Evolutionary conservation across 352 stramenopile species (phyloP).

Genomic region (Stramenopiles sp.): DNA sequence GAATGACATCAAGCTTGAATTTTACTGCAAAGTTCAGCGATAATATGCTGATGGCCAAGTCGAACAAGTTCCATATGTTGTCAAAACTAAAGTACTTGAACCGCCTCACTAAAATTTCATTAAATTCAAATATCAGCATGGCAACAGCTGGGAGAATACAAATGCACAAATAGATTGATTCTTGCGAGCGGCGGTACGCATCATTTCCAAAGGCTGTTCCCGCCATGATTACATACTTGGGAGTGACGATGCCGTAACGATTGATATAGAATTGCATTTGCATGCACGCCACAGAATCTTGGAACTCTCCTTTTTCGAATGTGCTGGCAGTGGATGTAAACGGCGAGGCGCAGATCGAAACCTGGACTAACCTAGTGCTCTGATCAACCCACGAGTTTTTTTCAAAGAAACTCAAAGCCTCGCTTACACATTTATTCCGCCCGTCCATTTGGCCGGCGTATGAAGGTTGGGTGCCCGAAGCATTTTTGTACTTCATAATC

Average conservation of each 20-base stretch:
- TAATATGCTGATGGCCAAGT: neutral
- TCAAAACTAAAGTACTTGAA: neutral
- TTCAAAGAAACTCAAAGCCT: too few relatives aligned
- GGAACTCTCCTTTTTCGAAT: neutral
- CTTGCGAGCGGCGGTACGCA: too few relatives aligned
- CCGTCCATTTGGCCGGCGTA: too few relatives aligned
- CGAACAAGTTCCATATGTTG: slow-evolving; percentile 10
- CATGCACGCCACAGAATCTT: neutral
- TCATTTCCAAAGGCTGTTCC: neutral
- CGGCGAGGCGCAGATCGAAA: neutral
- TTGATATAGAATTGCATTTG: neutral
- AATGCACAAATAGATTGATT: neutral
- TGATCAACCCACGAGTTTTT: neutral
- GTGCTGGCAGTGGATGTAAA: neutral
- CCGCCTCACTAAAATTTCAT: too few relatives aligned
- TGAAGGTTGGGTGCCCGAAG: too few relatives aligned
- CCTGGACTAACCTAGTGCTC: neutral
- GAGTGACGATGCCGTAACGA: neutral
- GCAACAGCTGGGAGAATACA: neutral
- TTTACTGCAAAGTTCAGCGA: neutral
- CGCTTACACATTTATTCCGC: too few relatives aligned
- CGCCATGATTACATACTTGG: slow-evolving; percentile 4
- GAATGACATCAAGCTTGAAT: neutral
- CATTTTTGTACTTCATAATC: too few relatives aligned
- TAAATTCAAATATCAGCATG: neutral